Conservation (phyloP, 148 eudicot species). For the Chenopodium quinoa region DNA sequence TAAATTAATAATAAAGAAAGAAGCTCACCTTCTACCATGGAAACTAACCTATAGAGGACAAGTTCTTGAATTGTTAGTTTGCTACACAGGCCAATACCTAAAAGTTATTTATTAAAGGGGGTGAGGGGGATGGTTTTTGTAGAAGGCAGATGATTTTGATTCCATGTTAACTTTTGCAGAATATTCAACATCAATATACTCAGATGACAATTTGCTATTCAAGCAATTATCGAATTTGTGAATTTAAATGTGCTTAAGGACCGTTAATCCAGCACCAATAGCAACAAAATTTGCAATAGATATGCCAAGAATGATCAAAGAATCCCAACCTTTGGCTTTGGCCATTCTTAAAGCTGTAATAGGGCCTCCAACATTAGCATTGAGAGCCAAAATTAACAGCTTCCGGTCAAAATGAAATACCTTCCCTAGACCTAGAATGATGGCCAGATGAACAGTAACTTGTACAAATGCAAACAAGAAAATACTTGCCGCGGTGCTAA, state of each 20-base stretch:
- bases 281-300: conserved; percentile 81
- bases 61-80: too few relatives aligned
- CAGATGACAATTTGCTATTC: not conserved
- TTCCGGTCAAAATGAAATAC: conserved; percentile 49
- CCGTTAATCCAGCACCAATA: conserved; percentile 57
- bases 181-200: not conserved
- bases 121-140: not conserved
- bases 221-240: not conserved
- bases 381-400: conserved; percentile 70
- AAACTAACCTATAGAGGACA: too few relatives aligned
- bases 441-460: conserved; percentile 57
- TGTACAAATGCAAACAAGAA: conserved; percentile 78
- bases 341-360: conserved; percentile 99
- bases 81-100: too few relatives aligned
- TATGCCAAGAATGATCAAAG: conserved; percentile 71
- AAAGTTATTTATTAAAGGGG: not conserved
- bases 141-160: not conserved
- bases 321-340: conserved; percentile 81
- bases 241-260: conserved; percentile 58
- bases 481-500: conserved; percentile 68
- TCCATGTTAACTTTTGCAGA: not conserved
- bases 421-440: conserved; percentile 66
- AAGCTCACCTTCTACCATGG: too few relatives aligned
- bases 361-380: conserved; percentile 92
- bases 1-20: too few relatives aligned